These are phyloP conservation scores for Schizochytrium sp. DNA, from an alignment of 108 stramenopile genomes.

Conservation along the genomic window DNA sequence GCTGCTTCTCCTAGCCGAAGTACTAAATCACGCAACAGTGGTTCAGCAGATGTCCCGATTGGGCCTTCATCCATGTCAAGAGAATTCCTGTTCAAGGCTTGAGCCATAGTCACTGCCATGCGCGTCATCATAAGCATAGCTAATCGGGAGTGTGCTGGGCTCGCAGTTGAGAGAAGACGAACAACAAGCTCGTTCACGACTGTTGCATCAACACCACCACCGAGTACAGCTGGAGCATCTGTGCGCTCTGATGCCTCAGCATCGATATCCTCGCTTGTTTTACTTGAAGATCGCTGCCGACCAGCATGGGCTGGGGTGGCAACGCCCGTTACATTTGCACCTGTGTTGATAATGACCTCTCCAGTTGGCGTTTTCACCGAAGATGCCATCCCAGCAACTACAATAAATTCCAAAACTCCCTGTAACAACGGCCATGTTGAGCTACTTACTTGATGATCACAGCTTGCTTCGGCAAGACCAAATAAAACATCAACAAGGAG, in stretches of 20 bases:
- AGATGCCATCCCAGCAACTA: background rate
- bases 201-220: conserved; percentile 27
- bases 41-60: background rate
- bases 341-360: background rate
- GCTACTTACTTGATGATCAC: background rate
- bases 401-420: conserved; percentile 20
- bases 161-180: background rate
- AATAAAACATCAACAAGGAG: background rate
- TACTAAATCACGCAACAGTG: background rate
- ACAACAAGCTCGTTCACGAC: conserved; percentile 43
- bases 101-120: background rate
- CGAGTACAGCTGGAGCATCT: background rate
- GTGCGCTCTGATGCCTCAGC: background rate
- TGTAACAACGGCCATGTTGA: conserved; percentile 29
- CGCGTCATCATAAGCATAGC: conserved; percentile 27
- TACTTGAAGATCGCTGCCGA: background rate
- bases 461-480: conserved; percentile 36
- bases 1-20: background rate
- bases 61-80: background rate
- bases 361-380: background rate
- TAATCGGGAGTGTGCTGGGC: background rate
- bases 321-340: background rate
- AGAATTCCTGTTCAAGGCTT: background rate
- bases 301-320: background rate
- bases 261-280: background rate